phyloP scores from a whole-genome alignment of 345 rosid species.

The Moringa oleifera region DNA sequence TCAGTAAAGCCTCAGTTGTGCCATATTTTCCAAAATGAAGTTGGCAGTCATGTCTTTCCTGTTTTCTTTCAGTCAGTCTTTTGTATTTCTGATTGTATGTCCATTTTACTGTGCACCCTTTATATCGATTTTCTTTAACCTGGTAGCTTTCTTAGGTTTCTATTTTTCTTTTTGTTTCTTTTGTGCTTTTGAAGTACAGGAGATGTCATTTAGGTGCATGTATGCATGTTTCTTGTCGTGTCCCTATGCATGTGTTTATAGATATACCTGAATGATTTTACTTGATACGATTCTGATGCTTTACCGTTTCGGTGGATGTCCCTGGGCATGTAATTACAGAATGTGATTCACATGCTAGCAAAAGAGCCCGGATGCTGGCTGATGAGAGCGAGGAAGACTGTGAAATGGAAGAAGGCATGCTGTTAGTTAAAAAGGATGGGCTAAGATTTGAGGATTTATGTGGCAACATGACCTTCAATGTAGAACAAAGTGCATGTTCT shows the following conservation, averaged over 20 bases:
- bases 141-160: background rate
- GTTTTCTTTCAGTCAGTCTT: background rate
- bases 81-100: background rate
- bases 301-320: slow-evolving; percentile 17
- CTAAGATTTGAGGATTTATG: slow-evolving; percentile 74
- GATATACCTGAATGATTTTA: background rate
- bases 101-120: background rate
- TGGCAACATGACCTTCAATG: slow-evolving; percentile 46
- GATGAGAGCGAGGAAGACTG: slow-evolving; percentile 63
- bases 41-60: background rate
- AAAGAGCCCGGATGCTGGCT: slow-evolving; percentile 68
- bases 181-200: background rate
- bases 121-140: background rate
- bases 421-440: slow-evolving; percentile 39
- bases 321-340: slow-evolving; percentile 37
- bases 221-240: background rate
- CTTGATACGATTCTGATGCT: slow-evolving; percentile 13
- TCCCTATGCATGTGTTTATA: background rate
- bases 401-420: slow-evolving; percentile 54
- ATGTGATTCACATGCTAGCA: slow-evolving; percentile 52
- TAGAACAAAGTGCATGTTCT: slow-evolving; percentile 35
- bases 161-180: background rate
- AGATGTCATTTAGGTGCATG: background rate
- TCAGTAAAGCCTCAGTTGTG: background rate
- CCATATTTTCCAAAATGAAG: background rate